Evolutionary conservation across 2,329 filamentous ascomycete genomes (phyloP), one percentile per base, ranked within the genome.

Genomic region (Chalaropsis thielavioides): DNA sequence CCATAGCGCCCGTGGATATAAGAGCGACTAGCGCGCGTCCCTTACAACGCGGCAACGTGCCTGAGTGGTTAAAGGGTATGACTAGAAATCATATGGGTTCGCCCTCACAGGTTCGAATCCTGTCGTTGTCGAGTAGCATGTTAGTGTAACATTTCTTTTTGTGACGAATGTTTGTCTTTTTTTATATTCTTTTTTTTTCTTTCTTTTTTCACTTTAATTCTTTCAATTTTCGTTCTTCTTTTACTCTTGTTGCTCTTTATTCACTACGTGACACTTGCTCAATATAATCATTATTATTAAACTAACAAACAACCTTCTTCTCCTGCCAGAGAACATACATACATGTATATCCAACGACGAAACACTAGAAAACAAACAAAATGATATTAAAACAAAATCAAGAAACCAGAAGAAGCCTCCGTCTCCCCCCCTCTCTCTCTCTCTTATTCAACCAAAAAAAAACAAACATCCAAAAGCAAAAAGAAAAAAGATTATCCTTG

Each of bases 51-150:
- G 61, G 64, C 64, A 66, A 63, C 64, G 64, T 66, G 64, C 64
- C 59, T 63, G 64, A 66, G 64, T 66, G 64, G 64, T 66, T 66
- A 66, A 66, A 63, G 64, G 64, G 64, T 66, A 63, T 63, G 64
- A 66, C 64, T 63, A 66, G 64, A 66, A 66, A 66, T 66, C 64
- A 63, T 63, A 63, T 66, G 64, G 64, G 49, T 66, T 66, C 64
- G 64, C 40, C 64, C 61, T 59, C 64, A 66, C 61, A 62, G 49
- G 64, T 66, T 66, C 64, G 64, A 66, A 63, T 66, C 64, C 60
- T 66, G 60, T 66, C 60, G 61, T 63, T 66, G 59, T 66, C 64
- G 60, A 10, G n/a, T 41, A 11, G 11, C n/a, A n/a, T n/a, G n/a
- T n/a, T n/a, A n/a, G n/a, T n/a, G n/a, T n/a, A n/a, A n/a, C n/a